These are phyloP conservation scores for Harringtonia lauricola DNA, from an alignment of 2,329 filamentous ascomycete genomes.

Conservation along the genomic window DNA sequence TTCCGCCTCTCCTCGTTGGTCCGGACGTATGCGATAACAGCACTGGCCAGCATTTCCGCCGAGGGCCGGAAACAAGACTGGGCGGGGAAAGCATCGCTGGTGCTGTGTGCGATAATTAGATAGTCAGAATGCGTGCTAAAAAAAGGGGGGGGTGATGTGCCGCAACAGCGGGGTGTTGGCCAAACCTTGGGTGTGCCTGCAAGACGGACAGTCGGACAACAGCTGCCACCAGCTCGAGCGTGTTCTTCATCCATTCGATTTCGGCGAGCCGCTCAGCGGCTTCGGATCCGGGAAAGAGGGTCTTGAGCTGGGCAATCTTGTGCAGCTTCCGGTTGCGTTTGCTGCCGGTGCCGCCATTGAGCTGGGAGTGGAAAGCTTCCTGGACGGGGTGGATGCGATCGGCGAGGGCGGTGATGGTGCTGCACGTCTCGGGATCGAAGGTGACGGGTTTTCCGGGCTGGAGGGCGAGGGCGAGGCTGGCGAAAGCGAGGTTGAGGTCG, in stretches of 20 bases:
- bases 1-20: neutral
- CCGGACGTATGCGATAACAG: neutral
- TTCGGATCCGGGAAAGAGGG: conserved; percentile 7
- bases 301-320: conserved; percentile 6
- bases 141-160: no score
- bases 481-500: conserved; percentile 9
- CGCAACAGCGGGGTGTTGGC: no score
- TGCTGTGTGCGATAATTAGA: no score
- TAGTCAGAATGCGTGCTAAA: no score
- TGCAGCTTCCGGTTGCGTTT: conserved; percentile 2
- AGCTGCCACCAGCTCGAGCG: conserved; percentile 4
- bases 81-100: neutral
- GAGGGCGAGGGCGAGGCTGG: conserved; percentile 7
- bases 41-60: conserved; percentile 1
- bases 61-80: neutral
- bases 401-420: conserved; percentile 1
- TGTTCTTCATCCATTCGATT: conserved; percentile 12
- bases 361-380: neutral
- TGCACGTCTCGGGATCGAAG: neutral
- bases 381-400: conserved; percentile 8
- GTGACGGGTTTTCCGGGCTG: neutral
- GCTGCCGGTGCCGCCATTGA: neutral
- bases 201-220: conserved; percentile 3
- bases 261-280: conserved; percentile 8
- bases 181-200: neutral